Evolutionary conservation across 2,329 filamentous ascomycete genomes (phyloP).

Genomic region (Fusarium gaditjirri): DNA sequence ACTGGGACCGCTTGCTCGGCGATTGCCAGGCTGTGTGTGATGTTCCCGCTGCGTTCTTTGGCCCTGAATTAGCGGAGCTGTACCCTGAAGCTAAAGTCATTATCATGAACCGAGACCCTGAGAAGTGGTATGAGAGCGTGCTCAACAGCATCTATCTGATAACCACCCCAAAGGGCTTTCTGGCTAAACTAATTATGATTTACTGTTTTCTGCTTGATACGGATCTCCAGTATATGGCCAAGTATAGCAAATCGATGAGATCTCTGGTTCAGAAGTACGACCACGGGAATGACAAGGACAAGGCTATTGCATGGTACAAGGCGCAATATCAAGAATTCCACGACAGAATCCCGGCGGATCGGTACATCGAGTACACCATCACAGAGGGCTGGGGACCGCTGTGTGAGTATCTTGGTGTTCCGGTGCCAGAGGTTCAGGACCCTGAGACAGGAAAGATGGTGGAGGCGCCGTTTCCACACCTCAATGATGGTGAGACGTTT

Average conservation of each 20-base stretch:
- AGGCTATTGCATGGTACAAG: slow-evolving; percentile 53
- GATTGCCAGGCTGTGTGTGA: slow-evolving; percentile 63
- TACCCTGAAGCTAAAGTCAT: slow-evolving; percentile 53
- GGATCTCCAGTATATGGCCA: slow-evolving; percentile 36
- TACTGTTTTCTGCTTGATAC: slow-evolving; percentile 47
- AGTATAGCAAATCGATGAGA: slow-evolving; percentile 45
- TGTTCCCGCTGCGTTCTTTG: slow-evolving; percentile 65
- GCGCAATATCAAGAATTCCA: slow-evolving; percentile 52
- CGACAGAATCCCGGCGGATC: slow-evolving; percentile 47
- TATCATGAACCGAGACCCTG: slow-evolving; percentile 54
- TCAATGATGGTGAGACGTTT: slow-evolving; percentile 48
- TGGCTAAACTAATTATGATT: slow-evolving; percentile 42
- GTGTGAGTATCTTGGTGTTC: slow-evolving; percentile 53
- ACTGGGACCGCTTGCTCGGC: slow-evolving; percentile 60
- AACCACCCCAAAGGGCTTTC: slow-evolving; percentile 32
- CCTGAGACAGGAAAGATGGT: slow-evolving; percentile 46
- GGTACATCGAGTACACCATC: slow-evolving; percentile 53
- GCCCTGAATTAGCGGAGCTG: slow-evolving; percentile 49
- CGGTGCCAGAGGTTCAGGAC: slow-evolving; percentile 50
- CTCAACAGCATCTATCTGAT: slow-evolving; percentile 48
- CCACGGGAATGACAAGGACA: slow-evolving; percentile 49
- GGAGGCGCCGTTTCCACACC: slow-evolving; percentile 48
- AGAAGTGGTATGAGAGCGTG: slow-evolving; percentile 48
- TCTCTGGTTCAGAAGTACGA: slow-evolving; percentile 44
- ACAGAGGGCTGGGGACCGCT: slow-evolving; percentile 56